Evolutionary conservation across 495 filamentous ascomycete genomes (phyloP).

Genomic region (Podospora didyma): DNA sequence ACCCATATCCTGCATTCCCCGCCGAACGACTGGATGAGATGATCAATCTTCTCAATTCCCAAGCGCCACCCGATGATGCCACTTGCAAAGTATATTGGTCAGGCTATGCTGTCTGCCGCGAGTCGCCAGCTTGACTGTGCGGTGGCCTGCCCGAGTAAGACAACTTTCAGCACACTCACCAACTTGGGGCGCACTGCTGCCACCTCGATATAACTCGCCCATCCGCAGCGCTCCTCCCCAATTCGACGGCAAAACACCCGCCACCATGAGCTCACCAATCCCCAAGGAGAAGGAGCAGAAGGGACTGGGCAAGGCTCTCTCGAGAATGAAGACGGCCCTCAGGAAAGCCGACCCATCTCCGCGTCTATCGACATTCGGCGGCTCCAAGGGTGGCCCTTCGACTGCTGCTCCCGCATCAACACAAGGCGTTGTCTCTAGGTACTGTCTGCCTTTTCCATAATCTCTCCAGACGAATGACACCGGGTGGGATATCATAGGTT

Average conservation of each 20-base stretch:
- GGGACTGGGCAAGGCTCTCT: slow-evolving; percentile 59
- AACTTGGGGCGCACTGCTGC: neutral
- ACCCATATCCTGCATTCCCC: too few species aligned
- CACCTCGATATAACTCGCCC: neutral
- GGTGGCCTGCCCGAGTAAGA: too few species aligned
- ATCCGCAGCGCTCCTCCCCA: neutral
- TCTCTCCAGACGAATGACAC: neutral
- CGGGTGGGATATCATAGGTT: neutral
- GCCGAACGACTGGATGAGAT: too few species aligned
- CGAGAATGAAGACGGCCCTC: slow-evolving; percentile 60
- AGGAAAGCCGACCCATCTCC: slow-evolving; percentile 46
- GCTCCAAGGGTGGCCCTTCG: slow-evolving; percentile 13
- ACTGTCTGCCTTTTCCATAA: slow-evolving; percentile 2
- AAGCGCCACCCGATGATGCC: too few species aligned
- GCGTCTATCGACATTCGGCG: slow-evolving; percentile 17
- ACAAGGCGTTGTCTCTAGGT: slow-evolving; percentile 26
- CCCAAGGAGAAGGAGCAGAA: slow-evolving; percentile 54
- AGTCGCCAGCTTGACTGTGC: too few species aligned
- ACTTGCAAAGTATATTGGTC: too few species aligned
- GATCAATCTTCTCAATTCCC: too few species aligned
- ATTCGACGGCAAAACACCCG: slow-evolving; percentile 4
- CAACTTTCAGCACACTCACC: too few species aligned
- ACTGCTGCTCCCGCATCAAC: slow-evolving; percentile 17
- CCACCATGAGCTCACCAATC: slow-evolving; percentile 41
- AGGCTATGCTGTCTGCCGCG: too few species aligned